A percentile compares a stretch with the other conserved stretches of the same genome.
phyloP scores from a whole-genome alignment of 129 eudicot genomes.

The sunflower (Helianthus annuus) region DNA sequence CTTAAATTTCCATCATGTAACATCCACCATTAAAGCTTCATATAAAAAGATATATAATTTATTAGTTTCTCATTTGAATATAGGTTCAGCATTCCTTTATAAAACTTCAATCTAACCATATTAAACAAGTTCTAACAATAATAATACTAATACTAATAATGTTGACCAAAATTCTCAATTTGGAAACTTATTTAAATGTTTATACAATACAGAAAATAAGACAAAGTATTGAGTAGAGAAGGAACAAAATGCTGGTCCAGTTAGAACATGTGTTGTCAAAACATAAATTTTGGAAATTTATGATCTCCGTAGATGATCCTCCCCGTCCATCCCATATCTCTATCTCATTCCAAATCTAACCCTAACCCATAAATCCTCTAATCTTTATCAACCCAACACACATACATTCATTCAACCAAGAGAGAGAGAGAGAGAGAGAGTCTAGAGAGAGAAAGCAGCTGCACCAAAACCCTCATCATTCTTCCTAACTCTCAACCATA shows the following conservation, averaged over 20 bases:
- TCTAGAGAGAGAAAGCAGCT: slow-evolving; percentile 17
- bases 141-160: no score
- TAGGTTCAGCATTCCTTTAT: no score
- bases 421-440: not conserved
- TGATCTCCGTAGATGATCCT: slow-evolving; percentile 13
- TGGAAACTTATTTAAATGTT: no score
- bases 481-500: slow-evolving; percentile 39
- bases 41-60: no score
- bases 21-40: no score
- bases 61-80: no score
- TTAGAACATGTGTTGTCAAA: slow-evolving; percentile 11
- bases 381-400: slow-evolving; percentile 21
- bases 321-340: slow-evolving; percentile 25
- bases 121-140: no score
- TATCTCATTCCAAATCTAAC: slow-evolving; percentile 36
- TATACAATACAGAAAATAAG: no score
- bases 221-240: not conserved
- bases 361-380: slow-evolving; percentile 48
- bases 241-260: not conserved
- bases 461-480: slow-evolving; percentile 29
- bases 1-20: no score
- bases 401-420: not conserved
- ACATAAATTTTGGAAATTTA: slow-evolving; percentile 3
- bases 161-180: no score
- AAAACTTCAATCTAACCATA: no score